phyloP scores from a whole-genome alignment of 2,329 filamentous ascomycete species.

The Colletotrichum tanaceti region DNA sequence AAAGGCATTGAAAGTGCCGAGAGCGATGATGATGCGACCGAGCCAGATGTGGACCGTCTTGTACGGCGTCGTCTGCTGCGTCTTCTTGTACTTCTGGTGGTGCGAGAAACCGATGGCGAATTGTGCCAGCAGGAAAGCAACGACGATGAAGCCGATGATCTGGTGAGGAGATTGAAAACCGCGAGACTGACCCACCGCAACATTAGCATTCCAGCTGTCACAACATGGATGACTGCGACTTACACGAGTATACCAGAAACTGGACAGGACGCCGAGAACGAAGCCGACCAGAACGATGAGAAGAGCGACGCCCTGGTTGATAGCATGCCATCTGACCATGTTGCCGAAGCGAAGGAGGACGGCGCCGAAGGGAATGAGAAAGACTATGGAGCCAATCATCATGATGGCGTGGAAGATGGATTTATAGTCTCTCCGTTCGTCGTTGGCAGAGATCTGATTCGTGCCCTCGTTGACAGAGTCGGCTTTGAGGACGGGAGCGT shows the following conservation, averaged over 20 bases:
- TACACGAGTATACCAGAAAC: constrained; percentile 67
- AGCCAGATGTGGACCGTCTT: constrained; percentile 68
- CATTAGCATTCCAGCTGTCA: neutral
- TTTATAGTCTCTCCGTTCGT: constrained; percentile 52
- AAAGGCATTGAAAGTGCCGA: constrained; percentile 68
- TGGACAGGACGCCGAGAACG: constrained; percentile 64
- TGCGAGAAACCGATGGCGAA: constrained; percentile 67
- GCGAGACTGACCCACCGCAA: constrained; percentile 55
- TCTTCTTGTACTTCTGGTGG: constrained; percentile 64
- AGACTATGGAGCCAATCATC: constrained; percentile 68
- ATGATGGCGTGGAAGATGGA: constrained; percentile 59
- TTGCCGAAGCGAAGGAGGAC: constrained; percentile 64
- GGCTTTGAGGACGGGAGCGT: constrained; percentile 54
- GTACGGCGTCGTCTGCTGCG: constrained; percentile 60
- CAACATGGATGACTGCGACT: constrained; percentile 43
- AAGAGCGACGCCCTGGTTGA: constrained; percentile 63
- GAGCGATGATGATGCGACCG: constrained; percentile 63
- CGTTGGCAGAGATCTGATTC: constrained; percentile 44
- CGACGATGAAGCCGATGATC: constrained; percentile 67
- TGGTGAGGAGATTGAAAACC: constrained; percentile 66
- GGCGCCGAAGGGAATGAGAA: constrained; percentile 67
- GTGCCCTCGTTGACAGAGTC: constrained; percentile 52
- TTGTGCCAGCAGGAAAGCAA: constrained; percentile 63
- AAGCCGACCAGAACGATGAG: constrained; percentile 62
- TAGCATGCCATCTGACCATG: constrained; percentile 65